Percentiles rank a stretch among this genome's conserved stretches.
These are phyloP conservation scores for Kodamaea nitidulidarum DNA, from an alignment of 805 yeast genomes.

Conservation along the genomic window DNA sequence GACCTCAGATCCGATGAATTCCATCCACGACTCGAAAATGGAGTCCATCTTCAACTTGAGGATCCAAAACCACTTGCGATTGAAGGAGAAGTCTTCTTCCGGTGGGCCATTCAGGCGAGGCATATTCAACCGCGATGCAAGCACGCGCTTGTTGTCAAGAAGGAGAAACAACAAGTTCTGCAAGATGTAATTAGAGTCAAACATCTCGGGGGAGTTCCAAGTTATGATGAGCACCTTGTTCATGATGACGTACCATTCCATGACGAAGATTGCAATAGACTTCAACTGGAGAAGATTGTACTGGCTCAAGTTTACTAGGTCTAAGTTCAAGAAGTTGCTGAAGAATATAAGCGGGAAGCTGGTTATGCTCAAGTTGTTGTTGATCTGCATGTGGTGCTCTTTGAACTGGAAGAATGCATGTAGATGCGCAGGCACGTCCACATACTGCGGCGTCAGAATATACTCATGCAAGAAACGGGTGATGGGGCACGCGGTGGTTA, in stretches of 20 bases:
- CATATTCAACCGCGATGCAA: conserved; percentile 5
- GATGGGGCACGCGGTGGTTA: conserved; percentile 24
- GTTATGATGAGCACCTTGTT: conserved; percentile 34
- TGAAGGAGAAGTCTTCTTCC: conserved; percentile 20
- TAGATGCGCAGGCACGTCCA: conserved; percentile 12
- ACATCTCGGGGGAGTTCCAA: conserved; percentile 23
- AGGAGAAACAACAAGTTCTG: conserved; percentile 46
- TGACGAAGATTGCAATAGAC: conserved; percentile 34
- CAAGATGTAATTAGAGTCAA: conserved; percentile 27
- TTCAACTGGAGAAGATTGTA: conserved; percentile 23
- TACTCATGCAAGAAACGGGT: conserved; percentile 15
- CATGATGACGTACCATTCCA: conserved; percentile 44
- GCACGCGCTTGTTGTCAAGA: conserved; percentile 34
- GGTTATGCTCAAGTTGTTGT: conserved; percentile 50
- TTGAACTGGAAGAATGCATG: conserved; percentile 15
- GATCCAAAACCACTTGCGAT: conserved; percentile 25
- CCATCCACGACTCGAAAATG: conserved; percentile 25
- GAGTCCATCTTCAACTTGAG: conserved; percentile 20
- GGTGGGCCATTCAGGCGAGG: background rate
- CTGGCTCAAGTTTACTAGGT: conserved; percentile 23
- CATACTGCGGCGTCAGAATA: conserved; percentile 9
- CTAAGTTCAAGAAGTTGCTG: conserved; percentile 26
- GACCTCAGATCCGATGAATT: conserved; percentile 13
- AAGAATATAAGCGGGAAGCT: conserved; percentile 46
- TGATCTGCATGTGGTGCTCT: conserved; percentile 22